phyloP scores from a whole-genome alignment of 1,284 basidiomycete genomes.

The Megacollybia platyphylla region DNA sequence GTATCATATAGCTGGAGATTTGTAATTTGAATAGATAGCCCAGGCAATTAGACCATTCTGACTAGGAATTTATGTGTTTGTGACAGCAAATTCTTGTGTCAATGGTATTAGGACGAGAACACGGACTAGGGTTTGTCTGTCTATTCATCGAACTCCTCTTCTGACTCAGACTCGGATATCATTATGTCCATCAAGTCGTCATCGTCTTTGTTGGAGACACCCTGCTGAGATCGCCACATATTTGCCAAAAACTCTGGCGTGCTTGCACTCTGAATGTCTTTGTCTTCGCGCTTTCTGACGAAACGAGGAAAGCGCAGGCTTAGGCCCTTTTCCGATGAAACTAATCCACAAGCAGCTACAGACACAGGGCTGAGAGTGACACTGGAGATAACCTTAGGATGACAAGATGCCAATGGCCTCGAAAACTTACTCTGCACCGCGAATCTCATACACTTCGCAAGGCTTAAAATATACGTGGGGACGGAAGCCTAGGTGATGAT shows the following conservation, averaged over 20 bases:
- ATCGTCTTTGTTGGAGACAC: conserved; percentile 22
- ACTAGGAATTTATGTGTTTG: too few relatives aligned
- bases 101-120: too few relatives aligned
- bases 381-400: conserved; percentile 21
- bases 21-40: too few relatives aligned
- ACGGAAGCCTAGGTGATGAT: conserved; percentile 37
- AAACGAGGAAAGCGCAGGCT: conserved; percentile 88
- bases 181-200: conserved; percentile 43
- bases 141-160: neutral
- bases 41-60: too few relatives aligned
- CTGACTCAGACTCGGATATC: conserved; percentile 10
- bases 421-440: conserved; percentile 69
- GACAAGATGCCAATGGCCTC: neutral
- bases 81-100: too few relatives aligned
- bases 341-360: conserved; percentile 62
- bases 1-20: too few relatives aligned
- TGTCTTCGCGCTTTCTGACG: conserved; percentile 72
- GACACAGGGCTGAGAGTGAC: conserved; percentile 87
- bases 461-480: conserved; percentile 84
- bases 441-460: conserved; percentile 83
- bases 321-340: conserved; percentile 58
- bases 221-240: conserved; percentile 57
- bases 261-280: conserved; percentile 67
- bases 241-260: conserved; percentile 59
- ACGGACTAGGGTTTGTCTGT: too few relatives aligned